Conservation (phyloP, 805 yeast species). For the Blastobotrys chiropterorum region DNA sequence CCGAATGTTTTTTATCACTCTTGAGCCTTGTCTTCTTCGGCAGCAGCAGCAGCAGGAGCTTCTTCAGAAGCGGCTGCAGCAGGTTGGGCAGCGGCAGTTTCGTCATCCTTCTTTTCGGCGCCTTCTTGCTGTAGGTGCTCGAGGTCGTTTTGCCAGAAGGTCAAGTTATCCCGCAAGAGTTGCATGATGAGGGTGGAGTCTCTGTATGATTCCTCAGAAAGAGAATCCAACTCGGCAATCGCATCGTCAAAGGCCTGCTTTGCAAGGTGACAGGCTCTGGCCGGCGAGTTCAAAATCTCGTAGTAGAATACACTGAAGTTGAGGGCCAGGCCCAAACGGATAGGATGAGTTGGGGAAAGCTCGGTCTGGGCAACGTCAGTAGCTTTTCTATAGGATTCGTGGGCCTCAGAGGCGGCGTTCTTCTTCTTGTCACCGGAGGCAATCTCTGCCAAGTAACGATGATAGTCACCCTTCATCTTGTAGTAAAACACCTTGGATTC, state of each 20-base stretch:
- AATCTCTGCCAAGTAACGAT: constrained; percentile 97
- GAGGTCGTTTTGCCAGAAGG: constrained; percentile 85
- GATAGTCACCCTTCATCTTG: constrained; percentile 99
- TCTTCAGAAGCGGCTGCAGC: not conserved
- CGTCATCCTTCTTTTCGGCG: constrained; percentile 6
- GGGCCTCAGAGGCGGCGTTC: constrained; percentile 88
- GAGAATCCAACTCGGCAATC: constrained; percentile 95
- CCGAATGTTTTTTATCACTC: too few species aligned
- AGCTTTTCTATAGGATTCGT: constrained; percentile 94
- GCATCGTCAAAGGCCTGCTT: constrained; percentile 99
- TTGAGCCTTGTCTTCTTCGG: too few species aligned
- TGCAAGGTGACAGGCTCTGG: constrained; percentile 97
- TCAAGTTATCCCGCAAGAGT: constrained; percentile 94
- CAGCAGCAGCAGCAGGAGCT: too few species aligned
- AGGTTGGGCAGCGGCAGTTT: not conserved
- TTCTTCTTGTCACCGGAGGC: constrained; percentile 90
- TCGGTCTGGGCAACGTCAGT: constrained; percentile 97
- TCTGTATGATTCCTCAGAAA: constrained; percentile 96
- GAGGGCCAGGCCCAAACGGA: constrained; percentile 95
- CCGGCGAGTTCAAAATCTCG: constrained; percentile 96
- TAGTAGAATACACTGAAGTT: constrained; percentile 97
- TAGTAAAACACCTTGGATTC: constrained; percentile 98
- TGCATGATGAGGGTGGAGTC: constrained; percentile 98
- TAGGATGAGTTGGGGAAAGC: constrained; percentile 98
- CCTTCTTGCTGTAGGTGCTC: constrained; percentile 20